These are phyloP conservation scores for Pleurotus platypus DNA, from an alignment of 768 basidiomycete species.

Conservation along the genomic window DNA sequence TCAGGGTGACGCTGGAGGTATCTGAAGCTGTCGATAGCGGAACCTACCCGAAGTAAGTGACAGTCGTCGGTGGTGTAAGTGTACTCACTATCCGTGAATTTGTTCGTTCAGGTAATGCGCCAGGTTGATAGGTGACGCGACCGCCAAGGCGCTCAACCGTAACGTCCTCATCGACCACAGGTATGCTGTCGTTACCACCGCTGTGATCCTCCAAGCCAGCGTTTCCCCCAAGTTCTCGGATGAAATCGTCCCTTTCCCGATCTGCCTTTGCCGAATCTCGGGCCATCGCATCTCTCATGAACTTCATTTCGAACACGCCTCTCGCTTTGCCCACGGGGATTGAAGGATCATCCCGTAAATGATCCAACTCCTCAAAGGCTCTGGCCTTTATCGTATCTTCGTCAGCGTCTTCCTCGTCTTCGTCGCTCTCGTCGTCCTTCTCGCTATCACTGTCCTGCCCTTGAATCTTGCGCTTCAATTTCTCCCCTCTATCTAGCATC, in stretches of 20 bases:
- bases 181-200: slow-evolving; percentile 24
- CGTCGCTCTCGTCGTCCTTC: slow-evolving; percentile 32
- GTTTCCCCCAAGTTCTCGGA: slow-evolving; percentile 56
- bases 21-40: slow-evolving; percentile 31
- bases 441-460: slow-evolving; percentile 59
- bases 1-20: slow-evolving; percentile 66
- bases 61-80: slow-evolving; percentile 10
- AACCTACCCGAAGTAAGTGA: not conserved
- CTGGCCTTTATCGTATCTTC: slow-evolving; percentile 54
- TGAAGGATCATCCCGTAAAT: slow-evolving; percentile 32
- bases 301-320: slow-evolving; percentile 93
- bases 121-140: slow-evolving; percentile 60
- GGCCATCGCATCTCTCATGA: slow-evolving; percentile 91
- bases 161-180: slow-evolving; percentile 25
- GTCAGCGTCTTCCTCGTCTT: slow-evolving; percentile 28
- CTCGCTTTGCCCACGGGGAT: slow-evolving; percentile 44
- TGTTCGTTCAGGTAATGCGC: slow-evolving; percentile 18
- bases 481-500: slow-evolving; percentile 83
- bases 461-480: slow-evolving; percentile 69
- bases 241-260: slow-evolving; percentile 68
- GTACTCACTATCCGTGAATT: slow-evolving; percentile 14
- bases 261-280: slow-evolving; percentile 56
- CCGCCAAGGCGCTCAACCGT: slow-evolving; percentile 62
- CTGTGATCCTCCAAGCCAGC: slow-evolving; percentile 22
- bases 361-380: slow-evolving; percentile 77